Base-by-base conservation (phyloP, 305 asterid genomes). In the Fraxinus baroniana region DNA sequence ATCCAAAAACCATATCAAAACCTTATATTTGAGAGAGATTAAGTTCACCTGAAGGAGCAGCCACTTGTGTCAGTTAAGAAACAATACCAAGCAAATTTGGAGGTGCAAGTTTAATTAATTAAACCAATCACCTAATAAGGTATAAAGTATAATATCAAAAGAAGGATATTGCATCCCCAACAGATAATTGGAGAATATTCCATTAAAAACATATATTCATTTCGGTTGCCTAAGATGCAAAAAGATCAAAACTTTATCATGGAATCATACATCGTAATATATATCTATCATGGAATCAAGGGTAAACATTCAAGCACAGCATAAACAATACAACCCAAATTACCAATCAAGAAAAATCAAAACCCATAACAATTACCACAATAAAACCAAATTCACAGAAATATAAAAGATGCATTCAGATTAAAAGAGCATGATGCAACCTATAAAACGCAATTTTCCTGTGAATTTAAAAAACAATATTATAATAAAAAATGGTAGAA, bases 141-240 rank as follows among this genome's bases (percentile, higher is more conserved):
- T 7, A 22, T 20, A n/a, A 73, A 79, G 22, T 3, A 79, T 32
- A 60, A 26, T 30, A 35, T 30, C 46, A 70, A 22, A 28, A 28
- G 79, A 33, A 18, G 44, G 30, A 39, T 68, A 36, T 13, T 4
- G 7, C 44, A 49, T 6, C 46, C 62, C 36, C 22, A 79, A 55
- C 28, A 17, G 72, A 74, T 71, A 77, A 57, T 77, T 32, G 77
- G 44, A 5, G 74, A 70, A 84, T 78, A 81, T 81, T 52, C 82
- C 82, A 32, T 22, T 33, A 78, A 30, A 78, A 52, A 78, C 8
- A 57, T 12, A 62, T 7, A 22, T 35, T 18, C 7, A 13, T 78
- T 78, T 35, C 1, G 49, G 49, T 26, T 60, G 33, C 18, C 6
- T 0, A 3, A 78, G 37, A 13, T 57, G 12, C 26, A 24, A 28